Base-by-base conservation (phyloP, 1,284 basidiomycete species). In the Pholiota adiposa region DNA sequence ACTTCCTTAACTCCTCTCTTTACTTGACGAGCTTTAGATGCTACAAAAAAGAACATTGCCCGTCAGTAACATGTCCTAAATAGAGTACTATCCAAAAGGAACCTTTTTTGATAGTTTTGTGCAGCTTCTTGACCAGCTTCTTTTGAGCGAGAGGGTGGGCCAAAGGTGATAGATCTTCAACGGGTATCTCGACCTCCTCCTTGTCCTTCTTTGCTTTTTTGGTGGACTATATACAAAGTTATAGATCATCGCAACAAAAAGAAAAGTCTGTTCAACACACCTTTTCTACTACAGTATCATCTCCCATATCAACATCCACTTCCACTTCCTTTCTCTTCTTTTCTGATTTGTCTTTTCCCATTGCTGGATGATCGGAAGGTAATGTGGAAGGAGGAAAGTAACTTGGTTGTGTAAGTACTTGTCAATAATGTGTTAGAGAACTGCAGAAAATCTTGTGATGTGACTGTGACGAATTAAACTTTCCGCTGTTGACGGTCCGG, bases 1-100 rank as follows among this genome's bases (percentile, higher is more conserved):
- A 98, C 93, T 75, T 98, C 96, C 78, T 98, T 98, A 54, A 98
- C 96, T 46, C 95, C 95, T 51, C 96, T 86, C 77, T 96, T 97
- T 36, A 98, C 90, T 75, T 96, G 93, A 62, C 96, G 86, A 50
- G 88, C 88, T 76, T 96, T 97, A 31, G 94, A 94, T 18, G 95
- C 94, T 95, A 57, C 33, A n/a, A 56, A 36, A 63, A 19, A 49
- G 50, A 62, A 51, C n/a, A 25, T 19, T n/a, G 41, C 29, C 4
- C 4, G 29, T 58, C 12, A 58, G 12, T 34, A 44, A 23, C 29
- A 25, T n/a, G 29, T 11, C 23, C 19, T 12, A 49, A 25, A 31
- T 1, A n/a, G 29, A 19, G 8, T 1, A 11, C 8, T 16, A 16
- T 23, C 19, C 16, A 43, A 25, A 70, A 80, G 48, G 50, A 23